Evolutionary conservation across 1,284 basidiomycete genomes (phyloP), one percentile per base, ranked within the genome.

Genomic region (Cryptococcus floricola): DNA sequence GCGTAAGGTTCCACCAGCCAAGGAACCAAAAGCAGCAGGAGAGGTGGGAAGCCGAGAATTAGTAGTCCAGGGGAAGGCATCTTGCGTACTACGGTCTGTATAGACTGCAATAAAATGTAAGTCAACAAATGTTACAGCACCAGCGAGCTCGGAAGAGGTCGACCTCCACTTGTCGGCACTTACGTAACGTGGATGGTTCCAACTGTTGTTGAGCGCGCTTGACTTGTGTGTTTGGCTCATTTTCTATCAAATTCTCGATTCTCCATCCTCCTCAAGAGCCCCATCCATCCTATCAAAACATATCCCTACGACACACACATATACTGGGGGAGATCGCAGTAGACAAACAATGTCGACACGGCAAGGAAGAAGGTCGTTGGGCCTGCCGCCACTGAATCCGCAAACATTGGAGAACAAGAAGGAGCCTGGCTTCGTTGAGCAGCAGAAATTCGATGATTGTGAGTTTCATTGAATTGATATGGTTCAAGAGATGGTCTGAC

Each of bases 1-100:
- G 61, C 58, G 49, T 75, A 75, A 37, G 68, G 62, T 55, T 73
- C 71, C 50, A 68, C 60, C 44, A 53, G 64, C 12, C 48, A 39
- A 6, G 58, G 60, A 1, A 63, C 49, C 16, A 68, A 52, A 7
- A 70, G 52, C 50, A 69, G 57, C 6, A 68, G 13, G 10, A 71
- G 59, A 3, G 72, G 72, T 14, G 72, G 19, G 16, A 12, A 13
- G 19, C n/a, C 48, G 7, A 50, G 34, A 18, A 39, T 3, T 14
- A 50, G 10, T 10, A 50, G 42, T 1, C 10, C n/a, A 12, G 25
- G 2, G 18, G 42, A 44, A 18, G 42, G 19, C 42, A 44, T 44
- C 10, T 18, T 44, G 7, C 6, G 31, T 34, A 23, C 23, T 10
- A 34, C 31, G 31, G 7, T 34, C 31, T 34, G 6, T 34, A 34